Percentiles rank a stretch among this genome's conserved stretches.
Evolutionary conservation across 2,329 filamentous ascomycete species (phyloP).

Genomic region (Pleurostoma richardsiae): DNA sequence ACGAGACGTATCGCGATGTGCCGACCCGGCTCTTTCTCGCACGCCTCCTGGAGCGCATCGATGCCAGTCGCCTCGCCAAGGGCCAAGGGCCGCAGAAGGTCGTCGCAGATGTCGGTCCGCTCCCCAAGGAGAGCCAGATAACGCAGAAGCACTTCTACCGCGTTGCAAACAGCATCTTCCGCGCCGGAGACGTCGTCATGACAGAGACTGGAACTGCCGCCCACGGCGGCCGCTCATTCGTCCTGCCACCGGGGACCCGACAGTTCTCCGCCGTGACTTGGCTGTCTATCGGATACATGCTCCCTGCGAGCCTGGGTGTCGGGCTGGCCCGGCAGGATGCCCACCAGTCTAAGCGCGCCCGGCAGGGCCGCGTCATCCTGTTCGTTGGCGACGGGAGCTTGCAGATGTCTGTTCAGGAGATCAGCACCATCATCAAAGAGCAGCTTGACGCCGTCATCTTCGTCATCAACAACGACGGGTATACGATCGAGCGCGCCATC

Average conservation of each 20-base stretch:
- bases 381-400: conserved; percentile 61
- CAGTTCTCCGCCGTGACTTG: conserved; percentile 30
- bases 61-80: too few relatives aligned
- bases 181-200: conserved; percentile 48
- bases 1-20: too few relatives aligned
- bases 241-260: conserved; percentile 40
- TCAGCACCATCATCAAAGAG: conserved; percentile 57
- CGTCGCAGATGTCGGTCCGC: too few relatives aligned
- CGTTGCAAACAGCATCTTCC: conserved; percentile 17
- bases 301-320: conserved; percentile 2
- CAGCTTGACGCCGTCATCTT: conserved; percentile 44
- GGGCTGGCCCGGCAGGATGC: neutral
- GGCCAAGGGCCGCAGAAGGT: too few relatives aligned
- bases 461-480: conserved; percentile 55
- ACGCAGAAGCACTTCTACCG: too few relatives aligned
- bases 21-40: too few relatives aligned
- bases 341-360: neutral
- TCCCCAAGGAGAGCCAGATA: too few relatives aligned
- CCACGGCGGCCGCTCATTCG: conserved; percentile 46
- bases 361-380: conserved; percentile 35
- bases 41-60: too few relatives aligned
- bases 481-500: conserved; percentile 54
- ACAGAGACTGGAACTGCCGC: conserved; percentile 54
- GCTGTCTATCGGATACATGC: conserved; percentile 8
- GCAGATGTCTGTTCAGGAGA: conserved; percentile 61